These are phyloP conservation scores for Physcomitrellopsis africana DNA, from an alignment of 225 moss, liverwort and hornwort genomes.

Conservation along the genomic window DNA sequence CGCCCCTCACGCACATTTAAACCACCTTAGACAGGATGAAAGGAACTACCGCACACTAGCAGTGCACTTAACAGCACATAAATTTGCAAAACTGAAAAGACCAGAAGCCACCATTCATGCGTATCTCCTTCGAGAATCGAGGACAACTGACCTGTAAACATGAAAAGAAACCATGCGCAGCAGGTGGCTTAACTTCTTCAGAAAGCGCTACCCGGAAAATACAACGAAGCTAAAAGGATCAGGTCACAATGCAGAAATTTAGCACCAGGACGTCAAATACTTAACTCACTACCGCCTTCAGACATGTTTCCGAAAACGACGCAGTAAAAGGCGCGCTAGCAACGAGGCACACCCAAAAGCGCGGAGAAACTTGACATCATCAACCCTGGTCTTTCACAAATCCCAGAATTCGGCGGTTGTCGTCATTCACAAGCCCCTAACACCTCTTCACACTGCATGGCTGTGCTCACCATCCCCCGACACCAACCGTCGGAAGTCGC, in stretches of 20 bases:
- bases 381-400: slow-evolving; percentile 13
- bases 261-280: background rate
- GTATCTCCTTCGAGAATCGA: slow-evolving; percentile 16
- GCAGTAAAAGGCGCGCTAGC: slow-evolving; percentile 7
- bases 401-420: background rate
- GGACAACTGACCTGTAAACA: background rate
- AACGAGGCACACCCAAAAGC: slow-evolving; percentile 10
- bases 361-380: slow-evolving; percentile 9
- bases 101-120: background rate
- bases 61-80: no score
- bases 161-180: background rate
- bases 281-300: background rate
- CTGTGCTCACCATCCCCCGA: background rate
- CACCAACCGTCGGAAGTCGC: no score
- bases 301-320: background rate
- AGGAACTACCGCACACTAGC: no score
- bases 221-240: slow-evolving; percentile 19
- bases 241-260: background rate
- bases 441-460: background rate
- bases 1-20: no score
- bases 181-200: background rate
- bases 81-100: slow-evolving; percentile 13
- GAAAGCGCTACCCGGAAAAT: background rate
- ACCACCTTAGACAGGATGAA: no score
- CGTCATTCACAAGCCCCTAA: background rate